Conservation (phyloP, 2,329 filamentous ascomycete genomes). For the Cytospora piceicola region DNA sequence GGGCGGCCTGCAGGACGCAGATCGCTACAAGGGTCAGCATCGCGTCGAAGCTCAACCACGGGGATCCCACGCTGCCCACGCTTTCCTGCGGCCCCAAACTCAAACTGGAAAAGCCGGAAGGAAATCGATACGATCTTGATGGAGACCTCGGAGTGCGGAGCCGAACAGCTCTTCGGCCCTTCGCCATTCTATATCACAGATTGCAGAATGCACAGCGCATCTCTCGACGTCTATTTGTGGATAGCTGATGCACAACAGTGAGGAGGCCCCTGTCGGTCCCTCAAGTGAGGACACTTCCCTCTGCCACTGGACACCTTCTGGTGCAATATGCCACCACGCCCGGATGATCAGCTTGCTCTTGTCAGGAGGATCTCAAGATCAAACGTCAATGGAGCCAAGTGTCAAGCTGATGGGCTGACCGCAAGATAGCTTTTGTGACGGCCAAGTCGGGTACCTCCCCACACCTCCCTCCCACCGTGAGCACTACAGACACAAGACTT, state of each 20-base stretch:
- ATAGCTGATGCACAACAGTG: slow-evolving; percentile 22
- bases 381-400: slow-evolving; percentile 25
- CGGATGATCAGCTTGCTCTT: slow-evolving; percentile 19
- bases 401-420: slow-evolving; percentile 31
- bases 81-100: slow-evolving; percentile 25
- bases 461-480: slow-evolving; percentile 25
- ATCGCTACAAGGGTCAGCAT: slow-evolving; percentile 23
- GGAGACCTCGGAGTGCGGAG: slow-evolving; percentile 17
- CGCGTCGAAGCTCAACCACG: slow-evolving; percentile 19
- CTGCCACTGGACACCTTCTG: slow-evolving; percentile 18
- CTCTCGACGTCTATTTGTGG: slow-evolving; percentile 10
- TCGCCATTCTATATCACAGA: slow-evolving; percentile 27
- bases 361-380: slow-evolving; percentile 23
- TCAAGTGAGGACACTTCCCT: slow-evolving; percentile 13
- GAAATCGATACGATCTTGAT: slow-evolving; percentile 20
- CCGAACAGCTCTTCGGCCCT: slow-evolving; percentile 16
- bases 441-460: slow-evolving; percentile 26
- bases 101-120: slow-evolving; percentile 17
- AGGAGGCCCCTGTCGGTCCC: slow-evolving; percentile 9
- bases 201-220: slow-evolving; percentile 25
- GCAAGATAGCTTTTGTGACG: slow-evolving; percentile 28
- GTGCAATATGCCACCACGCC: slow-evolving; percentile 25
- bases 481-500: slow-evolving; percentile 21
- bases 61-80: slow-evolving; percentile 24
- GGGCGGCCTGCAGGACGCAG: slow-evolving; percentile 27